phyloP scores from a whole-genome alignment of 305 asterid genomes.

The Fraxinus xanthoxyloides region DNA sequence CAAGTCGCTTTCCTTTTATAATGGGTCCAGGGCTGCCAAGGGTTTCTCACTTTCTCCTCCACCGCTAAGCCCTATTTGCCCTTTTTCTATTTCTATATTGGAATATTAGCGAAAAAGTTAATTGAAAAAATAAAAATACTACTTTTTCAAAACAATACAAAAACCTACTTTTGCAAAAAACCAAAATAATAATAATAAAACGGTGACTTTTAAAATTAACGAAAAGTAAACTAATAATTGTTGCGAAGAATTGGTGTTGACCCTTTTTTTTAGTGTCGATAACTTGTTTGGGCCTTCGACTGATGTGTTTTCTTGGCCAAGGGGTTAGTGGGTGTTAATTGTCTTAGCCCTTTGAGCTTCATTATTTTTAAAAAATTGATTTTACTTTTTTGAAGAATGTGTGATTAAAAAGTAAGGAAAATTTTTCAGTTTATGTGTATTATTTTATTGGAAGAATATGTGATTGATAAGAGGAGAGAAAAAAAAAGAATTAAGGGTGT shows the following conservation, averaged over 20 bases:
- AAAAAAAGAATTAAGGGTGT: too few species aligned
- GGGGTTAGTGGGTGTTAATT: too few species aligned
- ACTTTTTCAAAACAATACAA: background rate
- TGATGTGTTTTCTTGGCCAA: background rate
- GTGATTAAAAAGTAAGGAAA: too few species aligned
- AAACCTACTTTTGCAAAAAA: background rate
- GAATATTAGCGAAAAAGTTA: background rate
- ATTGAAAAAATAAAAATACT: background rate
- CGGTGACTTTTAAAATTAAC: background rate
- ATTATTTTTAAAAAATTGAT: too few species aligned
- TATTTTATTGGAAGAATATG: too few species aligned
- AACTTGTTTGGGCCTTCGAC: background rate
- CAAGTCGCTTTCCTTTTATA: slow-evolving; percentile 31
- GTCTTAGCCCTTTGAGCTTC: too few species aligned
- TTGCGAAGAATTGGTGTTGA: background rate
- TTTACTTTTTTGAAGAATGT: too few species aligned
- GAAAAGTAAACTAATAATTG: background rate
- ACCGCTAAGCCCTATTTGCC: background rate
- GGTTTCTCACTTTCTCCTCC: slow-evolving; percentile 24
- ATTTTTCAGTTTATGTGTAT: too few species aligned
- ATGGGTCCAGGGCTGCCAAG: slow-evolving; percentile 14
- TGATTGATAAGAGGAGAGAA: too few species aligned
- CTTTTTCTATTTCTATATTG: background rate
- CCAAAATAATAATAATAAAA: background rate
- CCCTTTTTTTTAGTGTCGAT: background rate